phyloP scores from a whole-genome alignment of 2,329 filamentous ascomycete genomes.

The Aspergillus puulaauensis region DNA sequence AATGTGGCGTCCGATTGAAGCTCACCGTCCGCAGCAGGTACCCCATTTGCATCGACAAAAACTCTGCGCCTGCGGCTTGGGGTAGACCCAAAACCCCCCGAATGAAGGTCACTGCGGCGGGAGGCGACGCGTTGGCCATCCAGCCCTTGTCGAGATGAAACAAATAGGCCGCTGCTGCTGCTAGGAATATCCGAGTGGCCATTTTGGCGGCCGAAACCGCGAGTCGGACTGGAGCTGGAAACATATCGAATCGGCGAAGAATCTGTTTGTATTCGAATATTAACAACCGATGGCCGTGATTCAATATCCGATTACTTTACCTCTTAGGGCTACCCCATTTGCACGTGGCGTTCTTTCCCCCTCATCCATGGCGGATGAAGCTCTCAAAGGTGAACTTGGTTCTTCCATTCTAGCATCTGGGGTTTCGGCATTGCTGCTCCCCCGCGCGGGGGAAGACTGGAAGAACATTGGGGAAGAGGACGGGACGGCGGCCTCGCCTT shows the following conservation, averaged over 20 bases:
- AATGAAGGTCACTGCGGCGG: constrained; percentile 83
- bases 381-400: constrained; percentile 50
- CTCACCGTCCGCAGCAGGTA: constrained; percentile 53
- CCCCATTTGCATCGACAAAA: constrained; percentile 65
- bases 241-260: constrained; percentile 92
- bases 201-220: constrained; percentile 52
- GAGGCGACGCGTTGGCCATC: constrained; percentile 55
- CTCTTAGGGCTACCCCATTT: constrained; percentile 36
- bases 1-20: constrained; percentile 62
- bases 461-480: constrained; percentile 82
- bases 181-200: constrained; percentile 72
- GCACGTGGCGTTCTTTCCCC: constrained; percentile 46
- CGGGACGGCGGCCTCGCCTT: constrained; percentile 44
- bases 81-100: constrained; percentile 63
- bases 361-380: constrained; percentile 39
- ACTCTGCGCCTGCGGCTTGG: constrained; percentile 57
- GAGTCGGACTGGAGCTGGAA: constrained; percentile 82
- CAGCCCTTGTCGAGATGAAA: constrained; percentile 58
- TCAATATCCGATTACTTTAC: constrained; percentile 26
- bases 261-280: constrained; percentile 52
- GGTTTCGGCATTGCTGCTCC: constrained; percentile 41
- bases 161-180: constrained; percentile 84
- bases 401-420: constrained; percentile 43
- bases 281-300: background rate
- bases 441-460: constrained; percentile 58